Evolutionary conservation across 2,329 filamentous ascomycete species (phyloP).

Genomic region (Talaromyces sp.): DNA sequence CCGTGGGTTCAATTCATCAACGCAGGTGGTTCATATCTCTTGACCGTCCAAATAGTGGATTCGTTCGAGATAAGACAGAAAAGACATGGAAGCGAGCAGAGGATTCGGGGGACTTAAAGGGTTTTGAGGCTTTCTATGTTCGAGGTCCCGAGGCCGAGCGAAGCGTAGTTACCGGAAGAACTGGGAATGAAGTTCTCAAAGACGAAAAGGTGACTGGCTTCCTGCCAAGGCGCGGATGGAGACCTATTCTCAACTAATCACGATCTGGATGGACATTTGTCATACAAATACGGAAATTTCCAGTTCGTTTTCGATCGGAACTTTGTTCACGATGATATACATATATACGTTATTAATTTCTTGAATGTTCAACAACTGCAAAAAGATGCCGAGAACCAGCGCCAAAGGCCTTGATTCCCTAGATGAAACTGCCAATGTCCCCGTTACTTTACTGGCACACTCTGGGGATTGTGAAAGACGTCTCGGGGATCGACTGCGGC

Average conservation of each 20-base stretch:
- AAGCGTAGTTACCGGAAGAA: constrained; percentile 61
- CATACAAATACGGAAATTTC: neutral
- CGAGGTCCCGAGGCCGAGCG: constrained; percentile 55
- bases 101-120: constrained; percentile 15
- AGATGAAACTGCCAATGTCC: neutral
- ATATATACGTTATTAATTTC: neutral
- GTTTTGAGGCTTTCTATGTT: constrained; percentile 57
- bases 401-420: neutral
- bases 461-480: constrained; percentile 56
- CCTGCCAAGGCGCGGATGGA: constrained; percentile 56
- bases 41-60: constrained; percentile 55
- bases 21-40: constrained; percentile 61
- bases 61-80: constrained; percentile 26
- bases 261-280: neutral
- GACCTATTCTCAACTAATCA: constrained; percentile 23
- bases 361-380: neutral
- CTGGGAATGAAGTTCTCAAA: constrained; percentile 52
- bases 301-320: neutral
- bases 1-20: constrained; percentile 62
- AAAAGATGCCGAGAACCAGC: neutral
- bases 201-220: constrained; percentile 58
- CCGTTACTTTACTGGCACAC: constrained; percentile 15
- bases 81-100: constrained; percentile 22
- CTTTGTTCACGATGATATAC: neutral
- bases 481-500: constrained; percentile 47